A percentile compares a stretch with the other conserved stretches of the same genome.
Conservation (phyloP, 129 eudicot species). For the Helichrysum umbraculigerum region DNA sequence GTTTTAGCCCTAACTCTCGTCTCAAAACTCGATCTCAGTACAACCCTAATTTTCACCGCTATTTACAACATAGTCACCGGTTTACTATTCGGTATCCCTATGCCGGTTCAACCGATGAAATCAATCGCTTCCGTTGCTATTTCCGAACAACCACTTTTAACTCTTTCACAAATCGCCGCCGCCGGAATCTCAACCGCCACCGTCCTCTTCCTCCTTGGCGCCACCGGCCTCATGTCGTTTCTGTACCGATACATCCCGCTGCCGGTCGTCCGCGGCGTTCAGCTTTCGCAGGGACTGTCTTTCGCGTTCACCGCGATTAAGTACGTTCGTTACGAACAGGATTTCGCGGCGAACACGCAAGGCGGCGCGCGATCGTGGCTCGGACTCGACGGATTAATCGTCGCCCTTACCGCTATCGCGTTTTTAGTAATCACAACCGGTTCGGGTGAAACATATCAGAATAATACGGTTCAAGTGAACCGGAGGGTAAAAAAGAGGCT, state of each 20-base stretch:
- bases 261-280: constrained; percentile 81
- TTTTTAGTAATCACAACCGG: constrained; percentile 59
- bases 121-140: constrained; percentile 85
- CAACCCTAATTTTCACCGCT: constrained; percentile 78
- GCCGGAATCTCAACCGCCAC: constrained; percentile 69
- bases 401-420: constrained; percentile 44
- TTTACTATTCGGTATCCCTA: constrained; percentile 63
- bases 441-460: constrained; percentile 40
- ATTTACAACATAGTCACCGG: constrained; percentile 70
- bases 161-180: constrained; percentile 69
- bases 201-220: constrained; percentile 64
- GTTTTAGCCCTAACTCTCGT: constrained; percentile 74
- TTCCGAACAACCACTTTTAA: constrained; percentile 57
- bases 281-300: constrained; percentile 73
- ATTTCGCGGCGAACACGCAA: constrained; percentile 49
- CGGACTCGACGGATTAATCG: constrained; percentile 60
- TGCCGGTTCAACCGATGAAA: constrained; percentile 90
- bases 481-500: constrained; percentile 35
- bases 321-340: constrained; percentile 62
- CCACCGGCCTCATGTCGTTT: constrained; percentile 73
- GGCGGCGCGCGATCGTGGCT: constrained; percentile 50
- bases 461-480: background rate
- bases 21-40: constrained; percentile 62
- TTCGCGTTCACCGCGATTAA: constrained; percentile 77
- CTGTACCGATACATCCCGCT: constrained; percentile 63